Percentiles rank a stretch among this genome's conserved stretches.
Evolutionary conservation across 2,329 filamentous ascomycete species (phyloP).

Genomic region (Immersiporthe knoxdaviesiana): DNA sequence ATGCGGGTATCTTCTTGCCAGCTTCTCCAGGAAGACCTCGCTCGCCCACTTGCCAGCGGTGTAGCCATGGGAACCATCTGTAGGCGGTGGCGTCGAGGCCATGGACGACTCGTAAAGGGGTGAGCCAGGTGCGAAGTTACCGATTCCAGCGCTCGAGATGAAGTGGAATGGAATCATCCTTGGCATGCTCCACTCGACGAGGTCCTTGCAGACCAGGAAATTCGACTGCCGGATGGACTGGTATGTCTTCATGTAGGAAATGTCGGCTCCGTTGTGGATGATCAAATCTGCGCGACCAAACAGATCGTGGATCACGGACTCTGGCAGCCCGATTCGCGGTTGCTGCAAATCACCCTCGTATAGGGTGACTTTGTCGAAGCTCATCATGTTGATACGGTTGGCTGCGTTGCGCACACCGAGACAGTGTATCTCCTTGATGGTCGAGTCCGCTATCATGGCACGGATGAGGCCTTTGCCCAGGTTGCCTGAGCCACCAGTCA

Average conservation of each 20-base stretch:
- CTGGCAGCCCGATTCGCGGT: constrained; percentile 34
- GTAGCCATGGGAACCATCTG: constrained; percentile 39
- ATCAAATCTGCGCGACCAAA: constrained; percentile 36
- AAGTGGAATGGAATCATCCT: constrained; percentile 42
- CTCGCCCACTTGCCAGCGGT: constrained; percentile 31
- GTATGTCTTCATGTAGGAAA: constrained; percentile 40
- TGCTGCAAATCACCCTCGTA: constrained; percentile 36
- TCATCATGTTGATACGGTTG: background rate
- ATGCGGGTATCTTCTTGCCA: constrained; percentile 3
- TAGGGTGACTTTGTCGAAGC: background rate
- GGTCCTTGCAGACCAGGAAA: constrained; percentile 36
- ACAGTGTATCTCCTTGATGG: constrained; percentile 4
- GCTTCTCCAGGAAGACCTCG: constrained; percentile 38
- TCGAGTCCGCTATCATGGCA: constrained; percentile 7
- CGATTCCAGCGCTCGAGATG: constrained; percentile 38
- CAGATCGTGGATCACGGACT: constrained; percentile 9
- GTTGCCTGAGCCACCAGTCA: constrained; percentile 42
- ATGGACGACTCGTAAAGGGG: background rate
- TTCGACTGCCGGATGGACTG: constrained; percentile 36
- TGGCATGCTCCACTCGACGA: constrained; percentile 34
- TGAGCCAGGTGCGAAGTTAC: constrained; percentile 23
- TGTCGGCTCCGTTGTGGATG: constrained; percentile 52
- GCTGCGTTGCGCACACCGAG: constrained; percentile 32
- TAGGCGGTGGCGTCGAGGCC: constrained; percentile 13
- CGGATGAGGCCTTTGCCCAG: constrained; percentile 30